A percentile compares a stretch with the other conserved stretches of the same genome.
phyloP scores from a whole-genome alignment of 2,329 filamentous ascomycete species.

The Fusarium sacchari region DNA sequence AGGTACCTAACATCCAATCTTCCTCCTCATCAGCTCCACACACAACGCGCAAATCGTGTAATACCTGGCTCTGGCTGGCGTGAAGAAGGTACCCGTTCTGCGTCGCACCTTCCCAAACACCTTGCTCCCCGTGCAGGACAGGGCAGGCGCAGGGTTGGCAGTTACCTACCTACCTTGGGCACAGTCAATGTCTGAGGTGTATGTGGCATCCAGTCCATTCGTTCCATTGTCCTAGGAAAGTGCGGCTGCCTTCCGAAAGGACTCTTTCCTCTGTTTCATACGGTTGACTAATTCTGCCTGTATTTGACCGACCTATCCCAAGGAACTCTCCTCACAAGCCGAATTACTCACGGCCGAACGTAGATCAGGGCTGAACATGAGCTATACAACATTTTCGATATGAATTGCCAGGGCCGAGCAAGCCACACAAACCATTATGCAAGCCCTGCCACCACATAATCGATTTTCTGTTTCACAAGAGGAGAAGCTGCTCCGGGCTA shows the following conservation, averaged over 20 bases:
- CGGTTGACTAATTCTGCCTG: background rate
- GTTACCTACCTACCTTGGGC: background rate
- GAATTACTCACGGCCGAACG: background rate
- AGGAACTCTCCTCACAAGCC: background rate
- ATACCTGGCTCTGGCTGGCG: background rate
- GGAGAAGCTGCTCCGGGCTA: slow-evolving; percentile 13
- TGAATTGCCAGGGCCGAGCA: slow-evolving; percentile 9
- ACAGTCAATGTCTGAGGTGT: background rate
- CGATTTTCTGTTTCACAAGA: slow-evolving; percentile 15
- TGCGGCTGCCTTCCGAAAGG: slow-evolving; percentile 21
- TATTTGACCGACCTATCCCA: background rate
- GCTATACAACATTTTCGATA: slow-evolving; percentile 15
- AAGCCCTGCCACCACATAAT: slow-evolving; percentile 5
- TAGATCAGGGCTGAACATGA: slow-evolving; percentile 10
- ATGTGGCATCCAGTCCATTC: background rate
- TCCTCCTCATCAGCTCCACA: slow-evolving; percentile 20
- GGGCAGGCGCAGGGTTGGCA: slow-evolving; percentile 16
- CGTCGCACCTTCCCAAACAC: slow-evolving; percentile 27
- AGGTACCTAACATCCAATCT: background rate
- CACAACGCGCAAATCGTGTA: slow-evolving; percentile 23
- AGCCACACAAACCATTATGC: slow-evolving; percentile 24
- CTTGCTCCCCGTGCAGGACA: slow-evolving; percentile 1
- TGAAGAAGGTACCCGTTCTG: slow-evolving; percentile 6
- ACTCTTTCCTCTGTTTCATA: slow-evolving; percentile 10
- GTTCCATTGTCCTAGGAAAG: slow-evolving; percentile 6